Evolutionary conservation across 805 yeast genomes (phyloP), one percentile per base, ranked within the genome.

Genomic region (Metschnikowia corniflorae): DNA sequence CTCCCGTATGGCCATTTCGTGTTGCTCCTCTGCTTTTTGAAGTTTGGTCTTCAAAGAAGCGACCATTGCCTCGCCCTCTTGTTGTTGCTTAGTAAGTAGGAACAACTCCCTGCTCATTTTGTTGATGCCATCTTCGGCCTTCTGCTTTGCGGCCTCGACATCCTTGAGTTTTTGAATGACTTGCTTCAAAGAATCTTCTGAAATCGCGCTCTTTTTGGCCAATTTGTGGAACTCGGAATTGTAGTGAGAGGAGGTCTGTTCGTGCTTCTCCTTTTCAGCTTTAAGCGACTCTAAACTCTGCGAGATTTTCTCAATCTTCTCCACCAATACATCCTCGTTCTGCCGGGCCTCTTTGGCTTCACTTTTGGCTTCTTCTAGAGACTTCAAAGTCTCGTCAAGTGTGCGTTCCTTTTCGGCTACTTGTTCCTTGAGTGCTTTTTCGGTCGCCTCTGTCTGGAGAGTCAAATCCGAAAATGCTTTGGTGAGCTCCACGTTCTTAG

Each of bases 21-120:
- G 48, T 7, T 62, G 63, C 20, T 57, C 54, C 3, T 55, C 49
- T 3, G 56, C 26, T 3, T 48, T 53, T 0, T 51, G 48, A 3
- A 68, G 42, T 20, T 73, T 73, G 27, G 66, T 73, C 39, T 77
- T 74, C 29, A 71, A 42, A 4, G 47, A 50, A 26, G 66, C 69
- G 12, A 75, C 57, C 7, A 59, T 57, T 17, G 65, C 63, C 29
- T 73, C 78, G 6, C 71, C 50, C 0, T 73, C 71, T 2, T 73
- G 77, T 40, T 80, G 80, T 22, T 77, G 78, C 37, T 75, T 77
- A 0, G 78, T 71, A 28, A 87, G 63, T 31, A 73, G 73, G 57
- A 86, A 75, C 20, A 89, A 63, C 46, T 89, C 97, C 26, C 91
- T 68, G 37, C 82, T 83, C 95, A 89, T 85, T 49, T 87, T 88